A percentile compares a stretch with the other conserved stretches of the same genome.
Evolutionary conservation across 495 filamentous ascomycete species (phyloP).

Genomic region (Penicillium salamii): DNA sequence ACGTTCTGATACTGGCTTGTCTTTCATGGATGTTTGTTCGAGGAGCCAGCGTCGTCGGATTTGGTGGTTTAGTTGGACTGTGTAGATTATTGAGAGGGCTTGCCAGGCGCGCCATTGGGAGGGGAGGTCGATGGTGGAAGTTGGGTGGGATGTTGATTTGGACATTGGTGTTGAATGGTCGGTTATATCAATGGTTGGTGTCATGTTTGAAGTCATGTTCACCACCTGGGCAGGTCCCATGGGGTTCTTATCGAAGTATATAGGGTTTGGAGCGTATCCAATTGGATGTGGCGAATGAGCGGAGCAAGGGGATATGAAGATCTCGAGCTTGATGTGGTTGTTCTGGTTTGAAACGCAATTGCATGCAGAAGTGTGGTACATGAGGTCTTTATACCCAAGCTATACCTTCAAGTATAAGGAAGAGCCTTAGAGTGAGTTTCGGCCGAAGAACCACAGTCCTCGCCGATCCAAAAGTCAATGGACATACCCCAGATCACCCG

Average conservation of each 20-base stretch:
- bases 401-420: too few species aligned
- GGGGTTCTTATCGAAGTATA: too few species aligned
- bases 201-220: too few species aligned
- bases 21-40: conserved; percentile 20
- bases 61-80: conserved; percentile 26
- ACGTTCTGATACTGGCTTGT: conserved; percentile 9
- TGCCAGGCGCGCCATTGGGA: conserved; percentile 28
- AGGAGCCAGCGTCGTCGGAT: conserved; percentile 24
- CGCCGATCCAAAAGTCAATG: not conserved
- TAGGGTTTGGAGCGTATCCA: too few species aligned
- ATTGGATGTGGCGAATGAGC: not conserved
- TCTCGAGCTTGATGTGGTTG: not conserved
- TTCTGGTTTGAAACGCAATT: not conserved
- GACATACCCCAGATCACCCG: not conserved
- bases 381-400: not conserved
- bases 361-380: not conserved
- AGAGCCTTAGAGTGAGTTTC: too few species aligned
- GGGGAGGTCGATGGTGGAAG: conserved; percentile 14
- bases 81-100: conserved; percentile 21
- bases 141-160: not conserved
- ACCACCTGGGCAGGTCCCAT: too few species aligned
- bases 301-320: not conserved
- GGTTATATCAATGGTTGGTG: too few species aligned
- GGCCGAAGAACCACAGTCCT: not conserved
- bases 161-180: not conserved